Conservation (phyloP, 2,329 filamentous ascomycete genomes). For the Phialemonium atrogriseum region DNA sequence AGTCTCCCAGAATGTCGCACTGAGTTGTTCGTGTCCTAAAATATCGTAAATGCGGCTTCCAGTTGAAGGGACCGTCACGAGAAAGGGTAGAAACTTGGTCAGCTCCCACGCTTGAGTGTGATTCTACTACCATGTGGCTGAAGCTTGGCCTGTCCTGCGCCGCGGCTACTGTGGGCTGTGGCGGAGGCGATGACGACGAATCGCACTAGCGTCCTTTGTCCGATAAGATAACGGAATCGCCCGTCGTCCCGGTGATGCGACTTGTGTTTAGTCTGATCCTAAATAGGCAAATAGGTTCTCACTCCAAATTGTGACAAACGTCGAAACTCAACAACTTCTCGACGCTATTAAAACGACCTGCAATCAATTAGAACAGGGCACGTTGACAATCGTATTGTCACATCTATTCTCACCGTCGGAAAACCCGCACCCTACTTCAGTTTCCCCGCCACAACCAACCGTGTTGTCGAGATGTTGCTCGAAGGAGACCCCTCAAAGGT, state of each 20-base stretch:
- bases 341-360: neutral
- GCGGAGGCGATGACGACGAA: conserved; percentile 13
- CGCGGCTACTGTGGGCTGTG: conserved; percentile 3
- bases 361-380: conserved; percentile 1
- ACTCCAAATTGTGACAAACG: too few species aligned
- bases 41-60: too few species aligned
- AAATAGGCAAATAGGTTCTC: too few species aligned
- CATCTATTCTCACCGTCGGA: too few species aligned
- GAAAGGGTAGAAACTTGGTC: too few species aligned
- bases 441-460: conserved; percentile 1
- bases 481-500: conserved; percentile 87
- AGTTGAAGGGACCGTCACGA: too few species aligned
- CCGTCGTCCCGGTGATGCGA: conserved; percentile 16
- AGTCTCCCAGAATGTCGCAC: too few species aligned
- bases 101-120: too few species aligned
- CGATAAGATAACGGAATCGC: conserved; percentile 17
- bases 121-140: conserved; percentile 5
- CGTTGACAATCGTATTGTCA: too few species aligned
- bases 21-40: too few species aligned
- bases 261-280: too few species aligned
- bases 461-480: conserved; percentile 66
- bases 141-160: conserved; percentile 16
- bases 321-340: neutral
- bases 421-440: too few species aligned
- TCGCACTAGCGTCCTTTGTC: conserved; percentile 1